phyloP scores from a whole-genome alignment of 352 stramenopile species.

The Globisporangium cederbergense region DNA sequence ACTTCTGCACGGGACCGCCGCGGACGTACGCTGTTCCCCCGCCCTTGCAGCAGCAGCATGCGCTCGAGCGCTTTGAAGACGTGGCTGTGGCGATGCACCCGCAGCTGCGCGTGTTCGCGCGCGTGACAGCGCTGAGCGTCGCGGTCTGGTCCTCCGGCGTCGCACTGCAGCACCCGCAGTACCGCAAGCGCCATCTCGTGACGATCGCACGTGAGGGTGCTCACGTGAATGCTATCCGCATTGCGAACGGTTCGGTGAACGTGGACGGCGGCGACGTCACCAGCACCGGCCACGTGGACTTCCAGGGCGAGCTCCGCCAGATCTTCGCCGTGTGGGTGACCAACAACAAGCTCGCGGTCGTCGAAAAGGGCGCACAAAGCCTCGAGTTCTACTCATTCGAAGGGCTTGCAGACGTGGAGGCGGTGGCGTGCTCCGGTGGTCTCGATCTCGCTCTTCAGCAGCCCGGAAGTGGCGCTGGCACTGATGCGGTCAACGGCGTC shows the following conservation, averaged over 20 bases:
- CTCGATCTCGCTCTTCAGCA: constrained; percentile 23
- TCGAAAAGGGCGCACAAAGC: constrained; percentile 47
- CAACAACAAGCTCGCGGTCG: constrained; percentile 56
- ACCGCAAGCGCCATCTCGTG: constrained; percentile 32
- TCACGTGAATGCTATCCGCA: constrained; percentile 17
- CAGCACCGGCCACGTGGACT: constrained; percentile 13
- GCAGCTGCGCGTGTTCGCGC: constrained; percentile 46
- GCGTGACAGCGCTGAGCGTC: constrained; percentile 41
- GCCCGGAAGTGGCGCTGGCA: neutral
- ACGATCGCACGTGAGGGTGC: constrained; percentile 29
- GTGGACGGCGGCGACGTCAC: neutral
- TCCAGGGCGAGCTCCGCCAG: constrained; percentile 20
- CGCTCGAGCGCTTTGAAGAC: constrained; percentile 30
- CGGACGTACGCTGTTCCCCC: constrained; percentile 43
- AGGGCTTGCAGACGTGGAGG: constrained; percentile 29
- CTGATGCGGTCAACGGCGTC: neutral
- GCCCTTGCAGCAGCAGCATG: neutral
- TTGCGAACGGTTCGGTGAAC: neutral
- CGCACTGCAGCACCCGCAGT: constrained; percentile 23
- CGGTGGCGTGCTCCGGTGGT: constrained; percentile 10
- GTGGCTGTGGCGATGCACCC: constrained; percentile 57
- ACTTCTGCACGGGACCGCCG: constrained; percentile 69
- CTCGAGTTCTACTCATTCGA: constrained; percentile 78
- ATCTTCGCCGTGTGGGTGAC: constrained; percentile 55
- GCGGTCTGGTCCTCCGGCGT: constrained; percentile 44